Base-by-base conservation (phyloP, 345 rosid species). In the Jatropha curcas region DNA sequence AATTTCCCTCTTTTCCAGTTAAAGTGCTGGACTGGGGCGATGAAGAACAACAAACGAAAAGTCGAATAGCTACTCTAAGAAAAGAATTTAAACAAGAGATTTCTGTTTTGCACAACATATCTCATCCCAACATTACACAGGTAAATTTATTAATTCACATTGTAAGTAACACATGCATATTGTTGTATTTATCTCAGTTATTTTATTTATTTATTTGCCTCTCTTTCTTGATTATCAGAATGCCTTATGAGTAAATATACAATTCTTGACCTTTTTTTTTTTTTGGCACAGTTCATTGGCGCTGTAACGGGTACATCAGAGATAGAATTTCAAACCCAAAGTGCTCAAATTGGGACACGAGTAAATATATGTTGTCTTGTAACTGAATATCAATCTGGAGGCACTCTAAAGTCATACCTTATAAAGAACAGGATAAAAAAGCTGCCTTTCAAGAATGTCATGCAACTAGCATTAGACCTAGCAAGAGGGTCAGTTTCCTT, bases 401-500 rank as follows among this genome's bases (percentile, higher is more conserved):
- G 74, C 7, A 43, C 71, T 20, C 60, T 78, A 16, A 63, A 46
- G 35, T 69, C 66, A 3, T 74, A 68, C 31, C 74, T 78, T 14
- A 37, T 17, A 61, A 62, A 69, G 27, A 62, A 78, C 22, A 11
- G 60, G 59, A 45, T 28, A 64, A 74, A 27, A 34, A 78, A 78
- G 61, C 45, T 68, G 12, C 17, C 58, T 28, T 78, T 78, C 34
- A 53, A 56, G 33, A 57, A 4, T 16, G 74, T 78, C 46, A 56
- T 73, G 12, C 30, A 69, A 5, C 61, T 78, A 0, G 66, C 74
- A 0, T 41, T 73, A 1, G 74, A 78, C 20, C 81, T 78, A 35
- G 74, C 81, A 2, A 52, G 59, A 61, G 81, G 81, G 81, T 71
- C 17, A 8, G 39, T 64, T 28, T 7, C 37, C 2, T 27, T 14